These are phyloP conservation scores for Panicum miliaceum DNA, from an alignment of 176 grass and related monocot species.

Conservation along the genomic window DNA sequence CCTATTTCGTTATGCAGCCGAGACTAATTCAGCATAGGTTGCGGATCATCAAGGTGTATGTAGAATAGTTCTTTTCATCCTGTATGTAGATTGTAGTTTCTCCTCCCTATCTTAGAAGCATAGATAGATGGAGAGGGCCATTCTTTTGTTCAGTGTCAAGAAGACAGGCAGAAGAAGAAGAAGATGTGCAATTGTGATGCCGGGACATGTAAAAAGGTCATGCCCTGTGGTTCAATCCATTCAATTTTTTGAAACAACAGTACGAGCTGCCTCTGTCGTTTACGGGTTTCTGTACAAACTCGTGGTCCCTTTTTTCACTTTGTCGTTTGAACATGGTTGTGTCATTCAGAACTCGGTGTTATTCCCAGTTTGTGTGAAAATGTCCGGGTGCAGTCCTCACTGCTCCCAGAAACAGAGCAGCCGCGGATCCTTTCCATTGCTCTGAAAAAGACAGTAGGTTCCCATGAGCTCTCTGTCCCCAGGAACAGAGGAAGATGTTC, in stretches of 20 bases:
- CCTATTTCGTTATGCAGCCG: neutral
- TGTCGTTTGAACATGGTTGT: neutral
- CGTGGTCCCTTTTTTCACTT: too few relatives aligned
- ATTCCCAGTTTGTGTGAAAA: neutral
- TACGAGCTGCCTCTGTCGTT: neutral
- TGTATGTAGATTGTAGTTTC: neutral
- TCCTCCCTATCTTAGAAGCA: neutral
- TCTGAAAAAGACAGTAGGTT: neutral
- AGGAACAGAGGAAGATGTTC: neutral
- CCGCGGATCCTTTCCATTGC: too few relatives aligned
- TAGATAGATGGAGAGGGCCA: neutral
- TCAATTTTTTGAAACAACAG: neutral
- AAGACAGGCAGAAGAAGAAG: neutral
- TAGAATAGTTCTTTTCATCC: neutral
- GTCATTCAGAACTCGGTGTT: too few relatives aligned
- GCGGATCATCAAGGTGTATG: neutral
- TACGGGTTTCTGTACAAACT: neutral
- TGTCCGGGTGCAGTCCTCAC: neutral
- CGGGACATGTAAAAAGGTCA: neutral
- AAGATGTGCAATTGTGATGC: neutral
- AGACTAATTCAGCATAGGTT: neutral
- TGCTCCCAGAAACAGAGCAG: neutral
- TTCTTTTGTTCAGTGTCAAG: slow-evolving; percentile 9
- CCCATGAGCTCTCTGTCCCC: neutral
- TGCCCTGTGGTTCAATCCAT: slow-evolving; percentile 9